Conservation (phyloP, 768 basidiomycete species). For the Tylopilus intermedius region DNA sequence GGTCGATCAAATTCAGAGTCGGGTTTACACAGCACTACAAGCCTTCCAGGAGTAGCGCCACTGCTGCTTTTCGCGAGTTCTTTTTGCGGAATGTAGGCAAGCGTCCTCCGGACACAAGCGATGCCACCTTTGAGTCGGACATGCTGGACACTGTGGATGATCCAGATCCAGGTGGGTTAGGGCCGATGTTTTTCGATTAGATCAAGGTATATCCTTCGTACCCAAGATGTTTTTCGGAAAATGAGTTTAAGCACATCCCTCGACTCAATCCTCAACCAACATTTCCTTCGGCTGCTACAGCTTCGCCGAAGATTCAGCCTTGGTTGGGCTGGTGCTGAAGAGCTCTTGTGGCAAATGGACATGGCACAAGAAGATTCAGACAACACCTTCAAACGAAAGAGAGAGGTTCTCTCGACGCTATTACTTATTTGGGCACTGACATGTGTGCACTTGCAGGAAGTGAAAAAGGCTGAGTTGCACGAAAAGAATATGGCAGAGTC, state of each 20-base stretch:
- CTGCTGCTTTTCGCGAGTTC: conserved; percentile 46
- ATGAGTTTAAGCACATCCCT: conserved; percentile 64
- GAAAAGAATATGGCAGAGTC: conserved; percentile 37
- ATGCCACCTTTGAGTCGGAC: not conserved
- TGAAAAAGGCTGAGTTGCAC: conserved; percentile 37
- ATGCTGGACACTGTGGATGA: not conserved
- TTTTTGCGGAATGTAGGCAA: conserved; percentile 31
- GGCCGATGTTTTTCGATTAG: not conserved
- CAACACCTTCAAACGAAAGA: conserved; percentile 33
- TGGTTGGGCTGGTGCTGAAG: conserved; percentile 69
- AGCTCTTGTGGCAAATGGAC: conserved; percentile 43
- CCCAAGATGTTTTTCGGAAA: conserved; percentile 43
- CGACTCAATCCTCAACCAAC: conserved; percentile 55
- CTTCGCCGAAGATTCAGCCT: conserved; percentile 47
- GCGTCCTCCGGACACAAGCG: conserved; percentile 24
- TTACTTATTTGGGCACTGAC: not conserved
- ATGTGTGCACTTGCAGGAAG: not conserved
- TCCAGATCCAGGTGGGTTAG: conserved; percentile 1
- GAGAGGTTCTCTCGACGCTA: conserved; percentile 23
- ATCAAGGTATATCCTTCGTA: conserved; percentile 28
- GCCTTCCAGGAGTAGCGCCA: conserved; percentile 46
- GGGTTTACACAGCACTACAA: conserved; percentile 61
- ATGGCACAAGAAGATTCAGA: conserved; percentile 38
- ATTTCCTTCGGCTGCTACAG: conserved; percentile 50
- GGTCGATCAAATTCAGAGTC: conserved; percentile 51